phyloP scores from a whole-genome alignment of 2,329 filamentous ascomycete species.

The Tolypocladium nubicola region DNA sequence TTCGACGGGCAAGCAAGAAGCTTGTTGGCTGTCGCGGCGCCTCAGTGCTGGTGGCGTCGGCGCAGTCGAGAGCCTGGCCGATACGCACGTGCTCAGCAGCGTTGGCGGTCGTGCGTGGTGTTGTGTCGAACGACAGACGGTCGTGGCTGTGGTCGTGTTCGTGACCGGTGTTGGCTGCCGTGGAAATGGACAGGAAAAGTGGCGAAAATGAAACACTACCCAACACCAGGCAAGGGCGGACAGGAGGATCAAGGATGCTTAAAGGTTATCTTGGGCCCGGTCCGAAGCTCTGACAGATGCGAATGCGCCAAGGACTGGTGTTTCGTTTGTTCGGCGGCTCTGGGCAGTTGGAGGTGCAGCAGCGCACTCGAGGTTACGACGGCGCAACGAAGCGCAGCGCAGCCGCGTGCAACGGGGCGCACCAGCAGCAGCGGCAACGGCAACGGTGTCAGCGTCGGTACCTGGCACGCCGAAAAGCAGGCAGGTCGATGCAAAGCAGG shows the following conservation, averaged over 20 bases:
- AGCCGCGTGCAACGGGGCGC: not conserved
- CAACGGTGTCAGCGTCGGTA: not conserved
- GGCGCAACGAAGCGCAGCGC: not conserved
- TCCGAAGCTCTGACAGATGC: not conserved
- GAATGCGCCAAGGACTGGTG: not conserved
- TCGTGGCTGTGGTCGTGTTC: not conserved
- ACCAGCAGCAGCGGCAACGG: not conserved
- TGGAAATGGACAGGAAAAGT: constrained; percentile 2
- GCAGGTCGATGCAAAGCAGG: not conserved
- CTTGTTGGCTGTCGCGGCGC: not conserved
- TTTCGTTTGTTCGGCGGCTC: not conserved
- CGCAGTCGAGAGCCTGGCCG: not conserved
- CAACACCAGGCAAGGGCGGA: constrained; percentile 2
- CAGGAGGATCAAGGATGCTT: constrained; percentile 3
- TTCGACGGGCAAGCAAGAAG: not conserved
- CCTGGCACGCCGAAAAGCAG: not conserved
- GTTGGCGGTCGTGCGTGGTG: not conserved
- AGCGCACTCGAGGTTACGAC: not conserved
- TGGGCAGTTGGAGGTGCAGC: not conserved
- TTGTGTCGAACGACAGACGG: not conserved
- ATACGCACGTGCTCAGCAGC: not conserved
- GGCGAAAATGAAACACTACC: constrained; percentile 5
- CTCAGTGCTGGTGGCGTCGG: not conserved
- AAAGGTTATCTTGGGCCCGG: not conserved
- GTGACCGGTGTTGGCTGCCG: not conserved